Conservation (phyloP, 495 filamentous ascomycete species). For the Penicillium odoratum region DNA sequence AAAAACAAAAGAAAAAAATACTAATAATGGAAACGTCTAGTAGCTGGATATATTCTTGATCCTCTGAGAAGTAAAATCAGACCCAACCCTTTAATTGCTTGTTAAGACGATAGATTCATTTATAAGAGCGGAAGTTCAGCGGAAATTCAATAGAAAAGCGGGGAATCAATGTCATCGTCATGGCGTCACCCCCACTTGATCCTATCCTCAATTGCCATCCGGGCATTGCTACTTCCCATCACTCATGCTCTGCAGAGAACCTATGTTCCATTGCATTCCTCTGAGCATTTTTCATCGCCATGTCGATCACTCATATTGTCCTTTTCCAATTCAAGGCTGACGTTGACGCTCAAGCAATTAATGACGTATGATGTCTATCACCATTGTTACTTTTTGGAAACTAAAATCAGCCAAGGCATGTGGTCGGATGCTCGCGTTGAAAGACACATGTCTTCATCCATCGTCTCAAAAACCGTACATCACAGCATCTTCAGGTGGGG, state of each 20-base stretch:
- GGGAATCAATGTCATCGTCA: not conserved
- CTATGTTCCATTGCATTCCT: no score
- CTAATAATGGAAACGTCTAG: no score
- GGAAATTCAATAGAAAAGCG: not conserved
- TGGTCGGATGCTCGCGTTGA: constrained; percentile 37
- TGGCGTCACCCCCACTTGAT: no score
- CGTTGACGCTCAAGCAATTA: constrained; percentile 36
- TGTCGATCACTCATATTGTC: constrained; percentile 60
- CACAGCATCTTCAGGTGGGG: constrained; percentile 55
- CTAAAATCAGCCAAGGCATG: constrained; percentile 22
- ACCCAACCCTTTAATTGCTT: no score
- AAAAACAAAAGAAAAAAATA: no score
- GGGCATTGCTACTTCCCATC: no score
- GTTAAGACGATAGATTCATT: no score
- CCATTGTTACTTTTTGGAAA: not conserved
- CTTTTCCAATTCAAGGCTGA: constrained; percentile 61
- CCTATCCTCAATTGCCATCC: no score
- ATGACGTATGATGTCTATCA: constrained; percentile 43
- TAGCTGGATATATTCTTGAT: no score
- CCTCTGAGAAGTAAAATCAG: no score
- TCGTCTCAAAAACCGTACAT: constrained; percentile 49
- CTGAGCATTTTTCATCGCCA: constrained; percentile 11
- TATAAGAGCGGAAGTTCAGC: no score
- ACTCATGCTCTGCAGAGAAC: no score
- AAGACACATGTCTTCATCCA: constrained; percentile 45